These are phyloP conservation scores for Fibroporia radiculosa DNA, from an alignment of 768 basidiomycete genomes.

Conservation along the genomic window DNA sequence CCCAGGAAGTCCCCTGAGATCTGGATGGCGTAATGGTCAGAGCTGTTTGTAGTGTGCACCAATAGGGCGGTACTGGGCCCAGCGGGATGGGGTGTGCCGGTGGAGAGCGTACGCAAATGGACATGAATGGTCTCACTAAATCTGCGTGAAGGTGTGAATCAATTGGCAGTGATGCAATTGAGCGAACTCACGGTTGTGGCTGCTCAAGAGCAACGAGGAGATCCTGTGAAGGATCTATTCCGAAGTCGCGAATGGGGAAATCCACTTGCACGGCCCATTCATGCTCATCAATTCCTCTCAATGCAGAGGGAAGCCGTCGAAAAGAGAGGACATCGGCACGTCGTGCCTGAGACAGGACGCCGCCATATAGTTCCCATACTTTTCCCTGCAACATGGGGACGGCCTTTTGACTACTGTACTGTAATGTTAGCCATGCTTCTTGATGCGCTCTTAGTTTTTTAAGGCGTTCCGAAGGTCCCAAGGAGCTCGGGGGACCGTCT, in stretches of 20 bases:
- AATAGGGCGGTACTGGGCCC: constrained; percentile 30
- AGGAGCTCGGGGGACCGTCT: constrained; percentile 26
- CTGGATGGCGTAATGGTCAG: constrained; percentile 38
- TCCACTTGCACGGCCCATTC: constrained; percentile 34
- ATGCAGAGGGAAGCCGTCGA: constrained; percentile 40
- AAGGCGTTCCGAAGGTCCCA: constrained; percentile 28
- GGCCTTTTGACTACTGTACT: constrained; percentile 7
- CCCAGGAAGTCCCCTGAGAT: constrained; percentile 45
- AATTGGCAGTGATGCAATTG: neutral
- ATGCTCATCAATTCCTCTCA: constrained; percentile 37
- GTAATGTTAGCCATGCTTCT: constrained; percentile 15
- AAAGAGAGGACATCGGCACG: constrained; percentile 30
- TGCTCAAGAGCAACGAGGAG: constrained; percentile 45
- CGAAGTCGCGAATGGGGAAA: constrained; percentile 44
- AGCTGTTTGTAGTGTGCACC: constrained; percentile 1
- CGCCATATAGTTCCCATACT: constrained; percentile 54
- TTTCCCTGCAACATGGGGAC: constrained; percentile 36
- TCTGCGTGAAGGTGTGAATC: neutral
- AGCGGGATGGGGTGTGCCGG: constrained; percentile 38
- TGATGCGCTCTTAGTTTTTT: constrained; percentile 25
- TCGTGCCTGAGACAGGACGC: constrained; percentile 40
- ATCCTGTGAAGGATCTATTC: constrained; percentile 62
- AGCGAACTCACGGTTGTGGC: constrained; percentile 3
- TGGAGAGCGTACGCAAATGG: constrained; percentile 39
- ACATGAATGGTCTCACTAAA: constrained; percentile 1